Evolutionary conservation across 306 rosid species (phyloP), one percentile per base, ranked within the genome.

Genomic region (Cicer bijugum): DNA sequence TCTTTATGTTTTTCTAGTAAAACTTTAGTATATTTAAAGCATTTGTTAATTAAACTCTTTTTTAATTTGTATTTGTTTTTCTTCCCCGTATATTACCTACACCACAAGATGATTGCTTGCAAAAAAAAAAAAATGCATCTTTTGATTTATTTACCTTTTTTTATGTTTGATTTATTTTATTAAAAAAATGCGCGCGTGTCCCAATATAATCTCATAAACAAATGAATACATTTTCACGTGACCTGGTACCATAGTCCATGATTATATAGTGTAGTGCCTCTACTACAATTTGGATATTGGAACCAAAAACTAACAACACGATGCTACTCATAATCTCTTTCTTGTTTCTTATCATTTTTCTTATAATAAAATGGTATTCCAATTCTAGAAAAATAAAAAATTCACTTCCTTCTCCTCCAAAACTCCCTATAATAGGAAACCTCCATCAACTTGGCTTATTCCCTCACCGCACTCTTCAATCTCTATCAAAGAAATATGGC

Each of bases 401-500:
- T 52, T 82, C 70, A 65, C 83, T 84, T 2, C 89, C 89, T 16
- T 86, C 91, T 6, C 88, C 91, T 7, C 78, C 84, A 50, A 89
- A 74, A 68, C 50, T 85, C 12, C 93, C 91, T 0, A 9, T 89
- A 40, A 47, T 86, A 6, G 86, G 90, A 28, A 84, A 89, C 71
- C 73, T 89, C 17, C 88, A 82, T 45, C 89, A 83, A 64, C 43
- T 86, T 4, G 87, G 90, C 28, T 3, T 5, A 8, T 58, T 15
- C 1, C 81, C 91, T 69, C 84, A 86, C 42, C 86, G 63, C n/a
- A 55, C 81, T 0, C 85, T 88, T 44, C 69, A 12, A 50, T 12
- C 67, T 15, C 1, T 88, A 8, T 76, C 92, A 50, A 40, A 75
- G 50, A 71, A 57, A 17, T 70, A 88, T 44, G 92, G 90, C 38